Evolutionary conservation across 2,329 filamentous ascomycete genomes (phyloP).

Genomic region (Trichoderma atrobrunneum): DNA sequence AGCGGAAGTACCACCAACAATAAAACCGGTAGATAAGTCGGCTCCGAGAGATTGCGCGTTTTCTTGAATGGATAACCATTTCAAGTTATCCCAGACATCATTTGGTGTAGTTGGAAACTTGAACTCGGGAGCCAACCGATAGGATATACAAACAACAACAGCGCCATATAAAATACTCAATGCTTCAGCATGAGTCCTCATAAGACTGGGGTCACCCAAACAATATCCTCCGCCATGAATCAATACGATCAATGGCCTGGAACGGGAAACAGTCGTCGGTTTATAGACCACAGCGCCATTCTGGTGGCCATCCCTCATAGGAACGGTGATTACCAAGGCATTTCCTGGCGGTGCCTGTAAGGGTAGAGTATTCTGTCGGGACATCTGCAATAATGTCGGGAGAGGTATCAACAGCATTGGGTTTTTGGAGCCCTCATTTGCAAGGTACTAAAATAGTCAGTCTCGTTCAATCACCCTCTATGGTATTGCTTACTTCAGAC

Average conservation of each 20-base stretch:
- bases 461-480: background rate
- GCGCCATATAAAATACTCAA: background rate
- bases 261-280: background rate
- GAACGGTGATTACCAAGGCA: background rate
- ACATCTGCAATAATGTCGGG: background rate
- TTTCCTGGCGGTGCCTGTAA: background rate
- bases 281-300: background rate
- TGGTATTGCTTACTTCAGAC: background rate
- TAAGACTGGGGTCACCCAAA: background rate
- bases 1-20: background rate
- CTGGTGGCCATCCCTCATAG: background rate
- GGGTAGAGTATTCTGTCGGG: background rate
- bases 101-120: background rate
- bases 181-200: background rate
- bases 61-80: background rate
- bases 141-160: background rate
- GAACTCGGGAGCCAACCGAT: background rate
- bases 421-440: background rate
- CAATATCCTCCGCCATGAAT: background rate
- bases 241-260: background rate
- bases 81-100: background rate
- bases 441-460: background rate
- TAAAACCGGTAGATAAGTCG: background rate
- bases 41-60: background rate
- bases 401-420: background rate